A percentile compares a stretch with the other conserved stretches of the same genome.
These are phyloP conservation scores for Neurospora sp. DNA, from an alignment of 495 filamentous ascomycete species.

Conservation along the genomic window DNA sequence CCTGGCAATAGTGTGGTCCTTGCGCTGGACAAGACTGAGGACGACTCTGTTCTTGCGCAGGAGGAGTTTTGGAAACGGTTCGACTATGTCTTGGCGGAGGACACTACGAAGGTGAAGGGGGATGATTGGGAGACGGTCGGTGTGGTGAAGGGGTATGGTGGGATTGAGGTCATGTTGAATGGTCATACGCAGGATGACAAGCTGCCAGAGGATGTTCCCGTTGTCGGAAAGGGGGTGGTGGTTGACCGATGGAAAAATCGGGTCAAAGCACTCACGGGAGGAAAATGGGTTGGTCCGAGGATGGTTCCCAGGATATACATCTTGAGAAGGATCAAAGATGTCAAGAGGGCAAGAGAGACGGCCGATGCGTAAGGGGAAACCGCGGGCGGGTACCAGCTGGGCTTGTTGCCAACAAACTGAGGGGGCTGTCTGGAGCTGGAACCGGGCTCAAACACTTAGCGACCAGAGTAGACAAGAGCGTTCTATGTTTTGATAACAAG, in stretches of 20 bases:
- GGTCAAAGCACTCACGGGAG: slow-evolving; percentile 35
- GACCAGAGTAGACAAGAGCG: too few relatives aligned
- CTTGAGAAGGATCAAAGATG: slow-evolving; percentile 35
- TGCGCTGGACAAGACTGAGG: slow-evolving; percentile 54
- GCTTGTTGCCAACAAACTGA: too few relatives aligned
- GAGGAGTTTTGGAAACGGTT: slow-evolving; percentile 71
- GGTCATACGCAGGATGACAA: slow-evolving; percentile 1
- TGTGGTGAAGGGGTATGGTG: slow-evolving; percentile 59
- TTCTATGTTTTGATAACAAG: too few relatives aligned
- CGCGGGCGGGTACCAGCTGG: too few relatives aligned
- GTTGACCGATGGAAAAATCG: slow-evolving; percentile 21
- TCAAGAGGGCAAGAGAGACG: slow-evolving; percentile 2
- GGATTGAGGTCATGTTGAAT: slow-evolving; percentile 51
- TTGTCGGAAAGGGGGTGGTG: slow-evolving; percentile 23
- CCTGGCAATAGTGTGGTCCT: slow-evolving; percentile 16
- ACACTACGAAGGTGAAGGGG: slow-evolving; percentile 40
- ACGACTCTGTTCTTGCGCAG: slow-evolving; percentile 41
- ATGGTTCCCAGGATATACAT: slow-evolving; percentile 51
- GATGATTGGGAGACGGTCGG: slow-evolving; percentile 65
- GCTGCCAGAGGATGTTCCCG: slow-evolving; percentile 15
- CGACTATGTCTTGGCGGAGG: slow-evolving; percentile 71
- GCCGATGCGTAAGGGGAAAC: slow-evolving; percentile 3
- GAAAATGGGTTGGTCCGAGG: slow-evolving; percentile 54
- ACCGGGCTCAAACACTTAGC: too few relatives aligned
- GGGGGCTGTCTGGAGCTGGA: too few relatives aligned